These are phyloP conservation scores for Colletotrichum sp. DNA, from an alignment of 2,329 filamentous ascomycete genomes.

Conservation along the genomic window DNA sequence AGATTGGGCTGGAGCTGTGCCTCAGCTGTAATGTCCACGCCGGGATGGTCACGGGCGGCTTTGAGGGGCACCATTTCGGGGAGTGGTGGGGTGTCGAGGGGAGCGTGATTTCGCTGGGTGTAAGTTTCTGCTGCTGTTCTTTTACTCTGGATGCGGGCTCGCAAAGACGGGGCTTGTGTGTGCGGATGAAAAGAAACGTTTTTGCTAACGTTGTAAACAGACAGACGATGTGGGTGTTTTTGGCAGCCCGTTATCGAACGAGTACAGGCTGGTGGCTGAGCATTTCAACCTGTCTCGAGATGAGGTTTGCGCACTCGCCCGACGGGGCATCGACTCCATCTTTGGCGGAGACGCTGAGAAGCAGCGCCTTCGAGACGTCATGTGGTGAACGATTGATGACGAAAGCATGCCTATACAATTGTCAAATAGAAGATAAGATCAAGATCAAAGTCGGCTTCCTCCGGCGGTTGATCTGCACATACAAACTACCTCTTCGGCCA, in stretches of 20 bases:
- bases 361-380: slow-evolving; percentile 53
- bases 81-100: slow-evolving; percentile 68
- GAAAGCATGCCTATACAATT: background rate
- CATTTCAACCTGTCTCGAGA: slow-evolving; percentile 65
- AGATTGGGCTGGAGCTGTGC: slow-evolving; percentile 76
- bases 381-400: slow-evolving; percentile 42
- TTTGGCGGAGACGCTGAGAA: slow-evolving; percentile 71
- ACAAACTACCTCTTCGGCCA: background rate
- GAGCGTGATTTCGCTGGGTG: slow-evolving; percentile 69
- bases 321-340: slow-evolving; percentile 66
- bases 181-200: background rate
- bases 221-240: slow-evolving; percentile 88
- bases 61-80: slow-evolving; percentile 77
- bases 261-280: slow-evolving; percentile 74
- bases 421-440: background rate
- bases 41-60: slow-evolving; percentile 71
- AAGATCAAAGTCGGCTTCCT: background rate
- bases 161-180: background rate
- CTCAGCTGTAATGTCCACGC: slow-evolving; percentile 83
- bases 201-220: slow-evolving; percentile 41
- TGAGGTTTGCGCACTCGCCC: slow-evolving; percentile 60
- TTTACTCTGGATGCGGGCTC: background rate
- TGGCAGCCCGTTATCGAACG: slow-evolving; percentile 75
- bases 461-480: background rate
- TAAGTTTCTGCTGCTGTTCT: slow-evolving; percentile 49